Percentiles rank a stretch among this genome's conserved stretches.
phyloP scores from a whole-genome alignment of 2,329 filamentous ascomycete species.

The Penicillium hordei region DNA sequence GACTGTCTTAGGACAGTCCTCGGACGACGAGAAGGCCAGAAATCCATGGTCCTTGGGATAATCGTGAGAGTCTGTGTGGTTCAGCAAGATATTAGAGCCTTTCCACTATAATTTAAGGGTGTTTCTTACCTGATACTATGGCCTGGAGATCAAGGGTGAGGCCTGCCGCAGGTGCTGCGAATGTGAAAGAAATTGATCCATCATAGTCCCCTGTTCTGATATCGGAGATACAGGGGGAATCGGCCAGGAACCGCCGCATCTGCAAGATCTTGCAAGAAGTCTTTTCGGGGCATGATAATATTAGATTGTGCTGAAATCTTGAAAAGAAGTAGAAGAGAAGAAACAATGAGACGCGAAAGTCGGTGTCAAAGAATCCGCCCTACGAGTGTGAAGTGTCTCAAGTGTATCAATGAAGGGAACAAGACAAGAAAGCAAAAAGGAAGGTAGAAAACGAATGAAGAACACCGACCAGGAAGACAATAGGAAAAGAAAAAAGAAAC shows the following conservation, averaged over 20 bases:
- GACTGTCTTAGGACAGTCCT: constrained; percentile 33
- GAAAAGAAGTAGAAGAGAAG: not conserved
- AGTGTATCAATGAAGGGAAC: not conserved
- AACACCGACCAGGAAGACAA: not conserved
- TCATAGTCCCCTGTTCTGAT: constrained; percentile 67
- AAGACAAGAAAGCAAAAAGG: not conserved
- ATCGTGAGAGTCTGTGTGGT: constrained; percentile 53
- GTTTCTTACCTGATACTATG: constrained; percentile 40
- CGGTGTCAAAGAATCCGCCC: not conserved
- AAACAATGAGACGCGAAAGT: not conserved
- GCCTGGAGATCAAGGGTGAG: constrained; percentile 38
- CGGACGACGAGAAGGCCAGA: constrained; percentile 47
- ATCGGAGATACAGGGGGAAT: constrained; percentile 52
- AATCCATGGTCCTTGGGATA: constrained; percentile 59
- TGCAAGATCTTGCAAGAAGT: constrained; percentile 62
- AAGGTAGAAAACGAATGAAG: not conserved
- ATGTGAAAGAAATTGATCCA: constrained; percentile 68
- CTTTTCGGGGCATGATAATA: constrained; percentile 61
- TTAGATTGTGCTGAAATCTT: not conserved
- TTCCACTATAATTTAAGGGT: not conserved
- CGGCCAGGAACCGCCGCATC: constrained; percentile 39
- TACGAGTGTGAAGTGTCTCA: not conserved
- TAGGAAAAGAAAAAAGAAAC: not conserved
- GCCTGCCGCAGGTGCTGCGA: constrained; percentile 30
- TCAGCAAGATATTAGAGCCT: constrained; percentile 8